Conservation (phyloP, 2,329 filamentous ascomycete genomes). For the Ceratocystis variospora region DNA sequence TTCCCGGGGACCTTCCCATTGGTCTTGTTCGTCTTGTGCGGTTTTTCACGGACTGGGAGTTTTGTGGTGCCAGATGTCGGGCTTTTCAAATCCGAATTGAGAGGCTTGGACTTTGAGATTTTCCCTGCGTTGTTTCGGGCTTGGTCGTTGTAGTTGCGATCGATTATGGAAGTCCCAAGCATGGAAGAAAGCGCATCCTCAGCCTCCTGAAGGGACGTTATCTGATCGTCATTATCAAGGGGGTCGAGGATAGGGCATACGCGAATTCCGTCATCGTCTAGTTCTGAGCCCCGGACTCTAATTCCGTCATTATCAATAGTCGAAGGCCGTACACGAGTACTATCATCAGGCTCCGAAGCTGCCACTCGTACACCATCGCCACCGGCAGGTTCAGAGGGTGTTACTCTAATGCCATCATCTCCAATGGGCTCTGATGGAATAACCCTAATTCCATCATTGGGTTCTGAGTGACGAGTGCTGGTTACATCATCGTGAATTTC, state of each 20-base stretch:
- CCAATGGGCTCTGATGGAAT: conserved; percentile 24
- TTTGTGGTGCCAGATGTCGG: background rate
- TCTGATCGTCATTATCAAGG: background rate
- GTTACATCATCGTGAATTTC: conserved; percentile 11
- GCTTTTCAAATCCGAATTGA: conserved; percentile 2
- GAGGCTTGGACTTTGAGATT: background rate
- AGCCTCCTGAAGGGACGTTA: conserved; percentile 20
- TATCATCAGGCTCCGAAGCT: conserved; percentile 24
- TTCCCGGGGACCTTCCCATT: background rate
- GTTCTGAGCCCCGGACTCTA: conserved; percentile 11
- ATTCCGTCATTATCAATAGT: conserved; percentile 13
- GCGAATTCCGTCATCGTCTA: conserved; percentile 25
- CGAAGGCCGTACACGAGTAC: conserved; percentile 30
- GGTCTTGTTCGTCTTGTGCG: background rate
- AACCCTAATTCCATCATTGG: conserved; percentile 34
- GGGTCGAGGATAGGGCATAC: conserved; percentile 6
- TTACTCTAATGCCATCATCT: conserved; percentile 21
- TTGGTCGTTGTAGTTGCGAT: conserved; percentile 28
- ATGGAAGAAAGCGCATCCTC: conserved; percentile 21
- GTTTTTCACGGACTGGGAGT: background rate
- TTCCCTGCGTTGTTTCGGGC: conserved; percentile 11
- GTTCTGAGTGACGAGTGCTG: conserved; percentile 3
- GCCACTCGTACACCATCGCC: conserved; percentile 25
- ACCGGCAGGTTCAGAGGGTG: conserved; percentile 3
- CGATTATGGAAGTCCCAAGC: conserved; percentile 26